A percentile compares a stretch with the other conserved stretches of the same genome.
Conservation (phyloP, 2,329 filamentous ascomycete species). For the Fusarium sp. region DNA sequence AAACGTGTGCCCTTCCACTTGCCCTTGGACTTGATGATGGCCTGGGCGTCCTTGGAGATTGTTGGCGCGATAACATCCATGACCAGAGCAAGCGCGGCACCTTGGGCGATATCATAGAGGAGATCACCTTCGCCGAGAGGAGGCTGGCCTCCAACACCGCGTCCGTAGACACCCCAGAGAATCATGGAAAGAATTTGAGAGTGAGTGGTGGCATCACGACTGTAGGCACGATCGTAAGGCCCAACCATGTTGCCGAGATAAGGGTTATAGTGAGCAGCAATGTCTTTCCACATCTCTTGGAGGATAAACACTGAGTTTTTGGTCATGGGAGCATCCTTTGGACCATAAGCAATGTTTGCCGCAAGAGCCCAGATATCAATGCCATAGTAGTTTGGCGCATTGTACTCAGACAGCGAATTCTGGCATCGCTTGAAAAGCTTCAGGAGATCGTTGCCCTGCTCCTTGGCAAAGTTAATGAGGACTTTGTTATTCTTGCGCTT, state of each 20-base stretch:
- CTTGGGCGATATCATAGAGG: constrained; percentile 2
- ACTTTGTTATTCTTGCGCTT: constrained; percentile 49
- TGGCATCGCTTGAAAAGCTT: constrained; percentile 40
- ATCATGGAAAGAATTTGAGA: constrained; percentile 16
- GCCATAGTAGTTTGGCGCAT: constrained; percentile 10
- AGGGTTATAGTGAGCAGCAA: constrained; percentile 34
- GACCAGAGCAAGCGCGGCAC: constrained; percentile 19
- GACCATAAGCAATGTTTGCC: constrained; percentile 3
- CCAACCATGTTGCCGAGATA: constrained; percentile 37
- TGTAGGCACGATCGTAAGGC: constrained; percentile 37
- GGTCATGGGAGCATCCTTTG: constrained; percentile 12
- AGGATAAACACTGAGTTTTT: constrained; percentile 18
- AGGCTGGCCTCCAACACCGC: background rate
- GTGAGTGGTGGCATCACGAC: constrained; percentile 34
- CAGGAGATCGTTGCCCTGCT: constrained; percentile 44
- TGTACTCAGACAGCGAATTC: constrained; percentile 3
- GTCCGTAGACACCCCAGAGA: constrained; percentile 8
- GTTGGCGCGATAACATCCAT: constrained; percentile 51
- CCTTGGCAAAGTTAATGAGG: constrained; percentile 49
- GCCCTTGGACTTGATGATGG: constrained; percentile 44
- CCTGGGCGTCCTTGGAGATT: constrained; percentile 43
- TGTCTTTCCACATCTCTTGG: constrained; percentile 32
- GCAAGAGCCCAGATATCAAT: constrained; percentile 17
- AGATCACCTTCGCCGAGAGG: constrained; percentile 7
- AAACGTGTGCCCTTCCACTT: constrained; percentile 48